Evolutionary conservation across 2,329 filamentous ascomycete genomes (phyloP), one percentile per base, ranked within the genome.

Genomic region (Alternaria arborescens): DNA sequence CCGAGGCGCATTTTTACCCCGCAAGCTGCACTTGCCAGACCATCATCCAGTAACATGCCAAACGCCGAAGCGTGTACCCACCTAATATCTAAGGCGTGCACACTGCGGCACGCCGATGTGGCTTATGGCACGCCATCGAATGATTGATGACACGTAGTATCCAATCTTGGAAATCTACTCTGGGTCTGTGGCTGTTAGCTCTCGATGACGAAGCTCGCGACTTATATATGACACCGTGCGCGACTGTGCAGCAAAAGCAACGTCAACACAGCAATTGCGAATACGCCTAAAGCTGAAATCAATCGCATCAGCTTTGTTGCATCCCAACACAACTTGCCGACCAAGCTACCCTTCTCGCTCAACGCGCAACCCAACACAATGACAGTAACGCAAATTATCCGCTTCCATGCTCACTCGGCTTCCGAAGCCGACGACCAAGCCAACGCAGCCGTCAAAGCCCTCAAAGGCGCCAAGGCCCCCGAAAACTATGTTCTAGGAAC

Each of bases 391-490:
- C 58, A 57, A 40, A 47, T 60, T 42, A 42, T 60, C 26, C 46
- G 46, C 11, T 60, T 60, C 46, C 30, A 12, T 28, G 30, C 43
- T 3, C 30, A 53, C 16, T 28, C 53, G 4, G 18, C 32, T 28
- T 47, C 30, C 3, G 20, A 24, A n/a, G 52, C 57, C 16, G 44
- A 50, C 22, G 26, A 38, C 5, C 22, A 48, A 30, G 44, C 53
- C 5, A 40, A 46, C 24, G 7, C 16, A 1, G 47, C 53, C 4
- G 46, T 60, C 40, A 38, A 26, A 20, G 40, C 58, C 22, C 58
- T 60, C 30, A 60, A 60, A 28, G 40, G 40, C 43, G 41, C 46
- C n/a, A 60, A 52, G 36, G 40, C 52, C 2, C 58, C 58, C 24
- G 32, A 47, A 5, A 60, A 60, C 40, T 52, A 46, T 16, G 41